Percentiles rank a stretch among this genome's conserved stretches.
Evolutionary conservation across 108 stramenopile genomes (phyloP).

Genomic region (Cyclotella sp.): DNA sequence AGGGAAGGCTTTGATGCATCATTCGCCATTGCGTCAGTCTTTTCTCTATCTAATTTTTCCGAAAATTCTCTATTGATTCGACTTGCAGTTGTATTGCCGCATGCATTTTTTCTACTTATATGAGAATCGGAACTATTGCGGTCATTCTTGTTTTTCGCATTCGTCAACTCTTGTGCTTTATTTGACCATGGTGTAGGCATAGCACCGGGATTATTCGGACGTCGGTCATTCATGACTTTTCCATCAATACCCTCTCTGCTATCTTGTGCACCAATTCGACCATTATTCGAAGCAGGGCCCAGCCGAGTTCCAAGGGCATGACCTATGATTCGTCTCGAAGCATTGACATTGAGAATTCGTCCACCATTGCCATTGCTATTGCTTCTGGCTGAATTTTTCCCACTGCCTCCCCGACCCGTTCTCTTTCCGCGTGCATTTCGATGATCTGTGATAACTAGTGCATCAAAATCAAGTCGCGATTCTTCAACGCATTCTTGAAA

Average conservation of each 20-base stretch:
- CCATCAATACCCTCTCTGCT: neutral
- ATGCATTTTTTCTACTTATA: too few relatives aligned
- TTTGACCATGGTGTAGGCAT: conserved; percentile 22
- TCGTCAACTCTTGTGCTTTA: neutral
- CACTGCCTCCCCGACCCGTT: neutral
- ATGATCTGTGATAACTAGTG: neutral
- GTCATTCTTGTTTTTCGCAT: neutral
- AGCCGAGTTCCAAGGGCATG: conserved; percentile 20
- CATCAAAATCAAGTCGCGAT: neutral
- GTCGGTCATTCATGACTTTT: neutral
- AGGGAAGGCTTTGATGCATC: neutral
- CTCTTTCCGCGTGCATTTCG: neutral
- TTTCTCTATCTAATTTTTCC: neutral
- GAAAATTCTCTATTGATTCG: neutral
- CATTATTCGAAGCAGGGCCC: neutral
- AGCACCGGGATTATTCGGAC: conserved; percentile 8
- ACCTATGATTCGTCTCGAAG: conserved; percentile 9
- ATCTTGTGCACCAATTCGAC: neutral
- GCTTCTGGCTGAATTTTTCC: neutral
- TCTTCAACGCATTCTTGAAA: neutral
- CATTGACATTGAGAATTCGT: conserved; percentile 1
- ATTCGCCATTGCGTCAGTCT: neutral
- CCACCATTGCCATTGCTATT: neutral
- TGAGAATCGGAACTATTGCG: too few relatives aligned
- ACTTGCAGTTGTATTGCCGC: neutral